Conservation (phyloP, 2,329 filamentous ascomycete genomes). For the Bretziella fagacearum region DNA sequence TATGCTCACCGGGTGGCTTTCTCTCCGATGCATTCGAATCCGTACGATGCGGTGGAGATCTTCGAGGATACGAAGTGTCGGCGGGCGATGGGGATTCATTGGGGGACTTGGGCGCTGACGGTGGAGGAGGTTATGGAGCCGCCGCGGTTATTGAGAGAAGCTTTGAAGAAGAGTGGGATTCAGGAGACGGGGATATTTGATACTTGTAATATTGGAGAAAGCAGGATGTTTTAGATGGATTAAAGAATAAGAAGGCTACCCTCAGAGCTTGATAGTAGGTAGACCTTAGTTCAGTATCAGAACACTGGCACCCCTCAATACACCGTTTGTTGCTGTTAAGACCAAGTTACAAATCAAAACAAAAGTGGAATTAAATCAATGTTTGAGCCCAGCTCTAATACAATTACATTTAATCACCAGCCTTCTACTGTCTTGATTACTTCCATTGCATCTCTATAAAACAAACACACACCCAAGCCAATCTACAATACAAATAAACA, state of each 20-base stretch:
- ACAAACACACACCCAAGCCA: too few species aligned
- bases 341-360: too few species aligned
- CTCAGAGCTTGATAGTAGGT: too few species aligned
- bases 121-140: slow-evolving; percentile 75
- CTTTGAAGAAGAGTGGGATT: slow-evolving; percentile 49
- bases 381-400: too few species aligned
- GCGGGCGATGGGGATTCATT: slow-evolving; percentile 72
- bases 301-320: too few species aligned
- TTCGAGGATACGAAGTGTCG: slow-evolving; percentile 69
- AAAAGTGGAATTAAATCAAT: too few species aligned
- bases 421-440: too few species aligned
- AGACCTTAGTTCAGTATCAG: too few species aligned
- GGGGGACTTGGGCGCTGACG: slow-evolving; percentile 81
- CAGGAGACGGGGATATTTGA: slow-evolving; percentile 62
- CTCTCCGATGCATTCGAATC: slow-evolving; percentile 70
- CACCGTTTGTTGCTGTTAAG: too few species aligned
- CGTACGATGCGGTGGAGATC: slow-evolving; percentile 76
- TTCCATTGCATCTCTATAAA: too few species aligned
- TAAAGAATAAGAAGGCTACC: neutral
- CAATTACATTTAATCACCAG: too few species aligned
- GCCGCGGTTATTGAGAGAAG: slow-evolving; percentile 52
- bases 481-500: too few species aligned
- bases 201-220: slow-evolving; percentile 71
- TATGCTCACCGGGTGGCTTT: slow-evolving; percentile 60
- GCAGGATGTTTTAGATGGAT: slow-evolving; percentile 46